phyloP scores from a whole-genome alignment of 1,139 yeast genomes.

The Candida freyschussii region DNA sequence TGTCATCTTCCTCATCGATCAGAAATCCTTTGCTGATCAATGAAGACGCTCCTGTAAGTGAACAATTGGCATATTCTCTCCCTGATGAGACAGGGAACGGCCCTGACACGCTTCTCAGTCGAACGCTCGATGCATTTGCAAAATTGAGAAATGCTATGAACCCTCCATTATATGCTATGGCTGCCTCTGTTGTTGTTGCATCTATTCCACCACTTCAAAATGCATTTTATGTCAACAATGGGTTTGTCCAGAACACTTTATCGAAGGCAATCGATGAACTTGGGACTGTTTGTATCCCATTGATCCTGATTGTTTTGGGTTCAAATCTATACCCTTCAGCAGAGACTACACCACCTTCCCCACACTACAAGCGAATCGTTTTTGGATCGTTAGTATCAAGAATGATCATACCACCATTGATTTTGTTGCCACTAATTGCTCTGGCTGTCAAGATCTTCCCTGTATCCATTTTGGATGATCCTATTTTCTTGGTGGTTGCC shows the following conservation, averaged over 20 bases:
- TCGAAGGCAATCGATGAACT: conserved; percentile 72
- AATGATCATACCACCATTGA: conserved; percentile 66
- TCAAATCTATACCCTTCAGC: conserved; percentile 66
- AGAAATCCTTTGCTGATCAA: conserved; percentile 1
- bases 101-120: too few species aligned
- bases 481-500: conserved; percentile 68
- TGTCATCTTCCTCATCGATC: not conserved
- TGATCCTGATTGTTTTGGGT: conserved; percentile 68
- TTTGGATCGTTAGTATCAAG: conserved; percentile 64
- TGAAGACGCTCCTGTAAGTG: not conserved
- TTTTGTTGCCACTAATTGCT: conserved; percentile 61
- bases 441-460: conserved; percentile 56
- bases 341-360: conserved; percentile 62
- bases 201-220: conserved; percentile 66
- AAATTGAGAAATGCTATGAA: conserved; percentile 56
- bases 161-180: conserved; percentile 94
- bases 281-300: conserved; percentile 87
- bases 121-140: too few species aligned
- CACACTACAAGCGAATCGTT: conserved; percentile 55
- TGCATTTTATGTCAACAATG: conserved; percentile 56
- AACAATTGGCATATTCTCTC: conserved; percentile 1
- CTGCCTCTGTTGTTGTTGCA: conserved; percentile 77
- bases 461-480: conserved; percentile 68
- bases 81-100: conserved; percentile 1
- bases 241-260: conserved; percentile 73